These are phyloP conservation scores for Plasmodium gaboni DNA, from an alignment of 169 alveolate species.

Conservation along the genomic window DNA sequence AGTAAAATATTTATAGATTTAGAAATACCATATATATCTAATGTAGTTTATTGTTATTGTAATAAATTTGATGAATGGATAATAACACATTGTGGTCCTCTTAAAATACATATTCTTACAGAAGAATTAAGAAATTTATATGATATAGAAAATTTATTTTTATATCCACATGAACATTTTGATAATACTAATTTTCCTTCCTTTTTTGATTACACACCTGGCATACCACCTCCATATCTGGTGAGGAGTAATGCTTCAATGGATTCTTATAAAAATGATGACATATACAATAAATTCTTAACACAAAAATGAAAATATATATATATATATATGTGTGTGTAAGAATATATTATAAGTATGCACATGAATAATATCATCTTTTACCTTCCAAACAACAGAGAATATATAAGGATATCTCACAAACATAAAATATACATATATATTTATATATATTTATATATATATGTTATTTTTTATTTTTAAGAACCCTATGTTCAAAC, in stretches of 20 bases:
- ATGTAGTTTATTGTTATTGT: constrained; percentile 82
- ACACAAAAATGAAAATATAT: neutral
- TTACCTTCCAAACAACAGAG: no score
- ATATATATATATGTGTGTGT: no score
- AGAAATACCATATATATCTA: constrained; percentile 86
- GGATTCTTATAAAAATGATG: constrained; percentile 56
- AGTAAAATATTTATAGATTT: constrained; percentile 81
- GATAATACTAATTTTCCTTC: constrained; percentile 69
- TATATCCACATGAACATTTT: constrained; percentile 78
- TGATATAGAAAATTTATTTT: constrained; percentile 77
- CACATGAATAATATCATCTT: no score
- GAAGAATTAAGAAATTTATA: constrained; percentile 79
- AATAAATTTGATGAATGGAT: constrained; percentile 87
- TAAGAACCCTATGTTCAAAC: no score
- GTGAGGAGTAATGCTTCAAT: constrained; percentile 51
- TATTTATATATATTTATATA: no score
- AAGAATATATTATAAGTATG: no score
- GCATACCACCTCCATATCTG: constrained; percentile 77
- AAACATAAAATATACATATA: no score
- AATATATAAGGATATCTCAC: no score
- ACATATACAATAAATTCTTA: constrained; percentile 36
- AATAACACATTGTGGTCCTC: constrained; percentile 87
- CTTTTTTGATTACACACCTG: constrained; percentile 75
- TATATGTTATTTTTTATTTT: no score
- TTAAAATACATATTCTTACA: constrained; percentile 84